Conservation (phyloP, 495 filamentous ascomycete species). For the Rhypophila decipiens region DNA sequence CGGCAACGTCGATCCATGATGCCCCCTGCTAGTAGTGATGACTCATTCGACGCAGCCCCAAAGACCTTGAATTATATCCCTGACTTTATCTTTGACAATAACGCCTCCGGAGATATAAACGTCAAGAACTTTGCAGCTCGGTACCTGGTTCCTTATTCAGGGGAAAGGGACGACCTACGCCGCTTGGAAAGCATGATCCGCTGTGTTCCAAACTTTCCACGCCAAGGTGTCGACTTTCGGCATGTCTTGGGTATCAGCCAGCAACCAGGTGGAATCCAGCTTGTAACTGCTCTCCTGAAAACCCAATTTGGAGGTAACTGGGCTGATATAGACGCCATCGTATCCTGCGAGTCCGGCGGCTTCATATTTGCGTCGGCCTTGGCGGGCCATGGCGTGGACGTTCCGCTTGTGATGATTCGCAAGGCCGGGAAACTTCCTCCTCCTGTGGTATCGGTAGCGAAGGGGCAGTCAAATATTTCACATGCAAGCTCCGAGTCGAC, state of each 20-base stretch:
- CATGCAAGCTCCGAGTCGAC: too few species aligned
- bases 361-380: slow-evolving; percentile 53
- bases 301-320: slow-evolving; percentile 44
- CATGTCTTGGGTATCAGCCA: slow-evolving; percentile 56
- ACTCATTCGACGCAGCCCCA: slow-evolving; percentile 3
- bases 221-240: slow-evolving; percentile 46
- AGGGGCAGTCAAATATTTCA: slow-evolving; percentile 52
- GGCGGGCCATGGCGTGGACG: slow-evolving; percentile 36
- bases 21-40: slow-evolving; percentile 17
- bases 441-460: slow-evolving; percentile 47
- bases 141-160: slow-evolving; percentile 42
- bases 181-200: slow-evolving; percentile 48
- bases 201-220: slow-evolving; percentile 45
- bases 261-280: slow-evolving; percentile 43
- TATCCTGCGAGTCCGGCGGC: slow-evolving; percentile 52
- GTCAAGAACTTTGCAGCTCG: slow-evolving; percentile 40
- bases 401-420: slow-evolving; percentile 50
- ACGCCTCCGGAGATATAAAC: slow-evolving; percentile 31
- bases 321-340: slow-evolving; percentile 41
- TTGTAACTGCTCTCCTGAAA: slow-evolving; percentile 51
- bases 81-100: slow-evolving; percentile 48
- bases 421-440: slow-evolving; percentile 55
- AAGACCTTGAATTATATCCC: slow-evolving; percentile 31
- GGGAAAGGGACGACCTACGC: slow-evolving; percentile 44
- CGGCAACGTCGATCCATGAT: slow-evolving; percentile 30